Evolutionary conservation across 2,329 filamentous ascomycete genomes (phyloP).

Genomic region (Neurospora sp.): DNA sequence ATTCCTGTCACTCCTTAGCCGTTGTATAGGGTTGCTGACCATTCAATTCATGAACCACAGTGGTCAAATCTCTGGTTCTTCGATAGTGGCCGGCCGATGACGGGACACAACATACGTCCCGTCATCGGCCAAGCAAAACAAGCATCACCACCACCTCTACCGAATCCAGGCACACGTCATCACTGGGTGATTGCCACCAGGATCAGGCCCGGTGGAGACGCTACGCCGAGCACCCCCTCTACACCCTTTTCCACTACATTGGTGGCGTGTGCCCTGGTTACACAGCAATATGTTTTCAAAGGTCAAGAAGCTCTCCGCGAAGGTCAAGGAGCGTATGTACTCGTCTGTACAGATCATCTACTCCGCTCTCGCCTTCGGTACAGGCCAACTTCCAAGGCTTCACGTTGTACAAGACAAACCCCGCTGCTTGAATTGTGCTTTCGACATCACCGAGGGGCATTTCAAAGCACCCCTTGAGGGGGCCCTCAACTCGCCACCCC

Average conservation of each 20-base stretch:
- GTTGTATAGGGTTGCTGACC: not conserved
- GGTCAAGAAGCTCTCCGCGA: not conserved
- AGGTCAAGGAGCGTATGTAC: not conserved
- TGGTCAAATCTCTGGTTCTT: not conserved
- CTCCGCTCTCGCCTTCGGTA: too few species aligned
- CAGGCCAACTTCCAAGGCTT: too few species aligned
- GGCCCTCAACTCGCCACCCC: constrained; percentile 33
- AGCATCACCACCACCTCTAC: not conserved
- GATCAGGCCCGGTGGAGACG: constrained; percentile 46
- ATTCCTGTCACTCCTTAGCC: not conserved
- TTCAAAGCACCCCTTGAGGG: constrained; percentile 23
- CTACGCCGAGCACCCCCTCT: constrained; percentile 85
- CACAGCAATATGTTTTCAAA: not conserved
- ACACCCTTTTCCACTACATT: constrained; percentile 86
- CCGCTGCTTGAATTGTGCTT: too few species aligned
- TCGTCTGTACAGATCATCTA: not conserved
- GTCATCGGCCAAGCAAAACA: not conserved
- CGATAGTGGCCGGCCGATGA: not conserved
- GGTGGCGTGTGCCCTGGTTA: not conserved
- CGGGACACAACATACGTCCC: not conserved
- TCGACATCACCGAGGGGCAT: constrained; percentile 20
- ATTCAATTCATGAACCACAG: not conserved
- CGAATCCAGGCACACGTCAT: not conserved
- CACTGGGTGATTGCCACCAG: constrained; percentile 25
- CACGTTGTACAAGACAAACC: too few species aligned